Percentiles rank a stretch among this genome's conserved stretches.
phyloP scores from a whole-genome alignment of 495 filamentous ascomycete species.

The Xylaria curta region DNA sequence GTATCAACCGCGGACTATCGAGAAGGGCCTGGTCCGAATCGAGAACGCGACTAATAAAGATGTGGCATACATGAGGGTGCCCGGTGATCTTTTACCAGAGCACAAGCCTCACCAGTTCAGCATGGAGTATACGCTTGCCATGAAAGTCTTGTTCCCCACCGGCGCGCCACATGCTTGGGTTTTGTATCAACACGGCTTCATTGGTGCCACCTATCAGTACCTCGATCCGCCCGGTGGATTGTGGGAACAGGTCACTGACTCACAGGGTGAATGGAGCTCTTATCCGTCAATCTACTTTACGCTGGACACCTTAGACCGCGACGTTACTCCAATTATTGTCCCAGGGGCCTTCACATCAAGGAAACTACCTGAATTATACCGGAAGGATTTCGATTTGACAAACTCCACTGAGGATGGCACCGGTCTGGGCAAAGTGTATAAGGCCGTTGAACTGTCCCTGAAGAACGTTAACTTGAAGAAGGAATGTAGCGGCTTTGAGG shows the following conservation, averaged over 20 bases:
- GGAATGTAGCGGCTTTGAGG: constrained; percentile 13
- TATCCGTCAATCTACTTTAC: constrained; percentile 22
- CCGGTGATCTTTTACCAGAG: background rate
- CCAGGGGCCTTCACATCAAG: constrained; percentile 28
- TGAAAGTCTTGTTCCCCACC: constrained; percentile 22
- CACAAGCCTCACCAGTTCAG: constrained; percentile 32
- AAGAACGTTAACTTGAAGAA: background rate
- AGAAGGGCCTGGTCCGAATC: constrained; percentile 28
- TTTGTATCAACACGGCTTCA: background rate
- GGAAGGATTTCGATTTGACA: constrained; percentile 5
- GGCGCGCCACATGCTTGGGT: constrained; percentile 26
- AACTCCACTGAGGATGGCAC: background rate
- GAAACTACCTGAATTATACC: background rate
- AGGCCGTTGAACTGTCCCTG: background rate
- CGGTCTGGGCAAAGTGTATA: background rate
- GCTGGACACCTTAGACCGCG: background rate
- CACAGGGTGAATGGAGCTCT: background rate
- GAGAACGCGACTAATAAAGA: constrained; percentile 15
- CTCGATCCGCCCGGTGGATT: constrained; percentile 30
- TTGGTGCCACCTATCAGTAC: constrained; percentile 24
- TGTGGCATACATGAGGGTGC: constrained; percentile 37
- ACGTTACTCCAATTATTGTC: constrained; percentile 25
- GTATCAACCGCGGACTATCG: constrained; percentile 27
- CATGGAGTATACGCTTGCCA: constrained; percentile 29
- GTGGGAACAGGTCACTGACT: constrained; percentile 21